Evolutionary conservation across 192 early-diverging fungal species (phyloP).

Genomic region (Bifiguratus adelaidae): DNA sequence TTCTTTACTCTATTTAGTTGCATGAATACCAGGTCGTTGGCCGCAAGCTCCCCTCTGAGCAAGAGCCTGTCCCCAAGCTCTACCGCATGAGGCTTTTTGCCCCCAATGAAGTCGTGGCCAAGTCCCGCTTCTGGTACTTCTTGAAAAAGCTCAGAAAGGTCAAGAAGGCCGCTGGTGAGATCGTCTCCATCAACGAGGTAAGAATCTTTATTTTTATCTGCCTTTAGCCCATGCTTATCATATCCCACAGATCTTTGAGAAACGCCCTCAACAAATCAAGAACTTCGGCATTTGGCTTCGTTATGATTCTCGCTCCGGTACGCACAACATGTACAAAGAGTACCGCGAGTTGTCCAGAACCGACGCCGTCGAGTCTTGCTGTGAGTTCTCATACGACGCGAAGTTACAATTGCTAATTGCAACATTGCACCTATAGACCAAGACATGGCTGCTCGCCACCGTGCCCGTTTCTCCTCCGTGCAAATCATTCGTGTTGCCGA

Average conservation of each 20-base stretch:
- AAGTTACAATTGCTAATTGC: not conserved
- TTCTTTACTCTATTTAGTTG: constrained; percentile 11
- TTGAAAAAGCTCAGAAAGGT: constrained; percentile 97
- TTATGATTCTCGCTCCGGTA: constrained; percentile 98
- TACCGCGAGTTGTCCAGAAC: constrained; percentile 92
- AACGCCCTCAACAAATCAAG: constrained; percentile 85
- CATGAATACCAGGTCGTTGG: constrained; percentile 77
- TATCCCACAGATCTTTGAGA: constrained; percentile 76
- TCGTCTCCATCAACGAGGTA: constrained; percentile 95
- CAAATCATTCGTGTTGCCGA: constrained; percentile 98
- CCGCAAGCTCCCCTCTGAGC: constrained; percentile 86
- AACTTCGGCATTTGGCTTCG: constrained; percentile 99
- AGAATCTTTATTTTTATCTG: constrained; percentile 13
- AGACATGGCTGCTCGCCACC: constrained; percentile 99
- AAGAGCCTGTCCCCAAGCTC: constrained; percentile 87
- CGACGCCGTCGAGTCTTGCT: constrained; percentile 59
- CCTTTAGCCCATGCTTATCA: not conserved
- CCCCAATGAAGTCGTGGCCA: constrained; percentile 96
- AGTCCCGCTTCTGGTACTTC: constrained; percentile 99
- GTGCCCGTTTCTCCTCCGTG: constrained; percentile 94
- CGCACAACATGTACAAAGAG: constrained; percentile 99
- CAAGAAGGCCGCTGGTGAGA: constrained; percentile 98
- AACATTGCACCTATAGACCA: constrained; percentile 43
- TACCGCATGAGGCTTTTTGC: constrained; percentile 99
- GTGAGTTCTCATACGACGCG: constrained; percentile 12